These are phyloP conservation scores for Fonsecaea multimorphosa DNA, from an alignment of 2,329 filamentous ascomycete genomes.

Conservation along the genomic window DNA sequence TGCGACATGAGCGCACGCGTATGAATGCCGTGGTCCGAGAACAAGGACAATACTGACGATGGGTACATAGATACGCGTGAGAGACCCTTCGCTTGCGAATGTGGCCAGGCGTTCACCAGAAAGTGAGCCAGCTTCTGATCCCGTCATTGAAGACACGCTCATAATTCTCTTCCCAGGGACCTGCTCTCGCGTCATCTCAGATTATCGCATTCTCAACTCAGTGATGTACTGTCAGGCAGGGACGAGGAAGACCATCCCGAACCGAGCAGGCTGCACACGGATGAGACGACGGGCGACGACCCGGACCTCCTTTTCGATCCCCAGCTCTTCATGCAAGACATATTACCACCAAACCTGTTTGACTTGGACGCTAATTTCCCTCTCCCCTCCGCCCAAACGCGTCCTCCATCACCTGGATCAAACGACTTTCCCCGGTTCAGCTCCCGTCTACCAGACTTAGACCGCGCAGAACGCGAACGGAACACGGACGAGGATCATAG, in stretches of 20 bases:
- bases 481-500: constrained; percentile 19
- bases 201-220: constrained; percentile 20
- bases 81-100: constrained; percentile 44
- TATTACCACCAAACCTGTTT: constrained; percentile 61
- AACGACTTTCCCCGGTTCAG: constrained; percentile 22
- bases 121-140: constrained; percentile 38
- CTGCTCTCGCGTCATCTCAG: constrained; percentile 33
- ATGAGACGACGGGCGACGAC: neutral
- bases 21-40: constrained; percentile 19
- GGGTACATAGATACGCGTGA: constrained; percentile 46
- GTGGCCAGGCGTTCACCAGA: constrained; percentile 43
- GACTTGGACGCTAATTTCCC: constrained; percentile 60
- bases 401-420: neutral
- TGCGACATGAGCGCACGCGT: constrained; percentile 43
- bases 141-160: neutral
- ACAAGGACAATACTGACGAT: constrained; percentile 16
- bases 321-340: constrained; percentile 53
- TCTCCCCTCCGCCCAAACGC: too few species aligned
- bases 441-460: constrained; percentile 16
- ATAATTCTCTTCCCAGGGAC: constrained; percentile 26
- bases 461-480: neutral
- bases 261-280: neutral
- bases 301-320: constrained; percentile 22
- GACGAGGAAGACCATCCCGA: neutral
- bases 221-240: neutral